These are phyloP conservation scores for Colletotrichum spaethianum DNA, from an alignment of 2,329 filamentous ascomycete genomes.

Conservation along the genomic window DNA sequence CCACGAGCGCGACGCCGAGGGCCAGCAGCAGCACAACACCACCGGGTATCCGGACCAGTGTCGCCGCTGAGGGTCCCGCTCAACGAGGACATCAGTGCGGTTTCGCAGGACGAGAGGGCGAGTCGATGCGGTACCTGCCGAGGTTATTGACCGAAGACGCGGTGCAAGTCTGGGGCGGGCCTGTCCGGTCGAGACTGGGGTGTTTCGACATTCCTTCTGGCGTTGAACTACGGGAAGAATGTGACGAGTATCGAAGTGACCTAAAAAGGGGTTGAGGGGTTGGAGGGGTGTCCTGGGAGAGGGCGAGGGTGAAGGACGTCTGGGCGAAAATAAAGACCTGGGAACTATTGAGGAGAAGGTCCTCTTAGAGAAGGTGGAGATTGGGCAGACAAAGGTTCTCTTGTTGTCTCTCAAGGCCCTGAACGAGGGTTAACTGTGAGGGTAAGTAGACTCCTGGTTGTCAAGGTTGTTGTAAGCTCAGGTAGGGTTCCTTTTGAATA, in stretches of 20 bases:
- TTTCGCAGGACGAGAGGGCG: conserved; percentile 54
- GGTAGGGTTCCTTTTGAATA: no score
- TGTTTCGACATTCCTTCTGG: conserved; percentile 35
- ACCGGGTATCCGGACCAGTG: conserved; percentile 5
- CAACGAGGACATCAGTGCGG: conserved; percentile 44
- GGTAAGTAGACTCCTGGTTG: neutral
- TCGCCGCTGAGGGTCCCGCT: conserved; percentile 39
- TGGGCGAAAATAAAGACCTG: conserved; percentile 19
- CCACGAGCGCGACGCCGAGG: conserved; percentile 8
- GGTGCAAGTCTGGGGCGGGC: conserved; percentile 49
- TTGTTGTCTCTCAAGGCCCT: conserved; percentile 8
- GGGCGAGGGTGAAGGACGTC: conserved; percentile 17
- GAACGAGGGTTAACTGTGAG: no score
- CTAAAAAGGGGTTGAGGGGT: conserved; percentile 10
- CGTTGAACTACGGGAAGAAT: conserved; percentile 40
- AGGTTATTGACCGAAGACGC: conserved; percentile 45
- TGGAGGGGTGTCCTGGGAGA: conserved; percentile 7
- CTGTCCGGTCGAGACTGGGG: conserved; percentile 40
- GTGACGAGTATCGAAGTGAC: conserved; percentile 33
- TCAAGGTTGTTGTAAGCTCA: no score
- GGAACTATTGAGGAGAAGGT: neutral
- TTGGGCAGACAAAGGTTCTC: conserved; percentile 23
- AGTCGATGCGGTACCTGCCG: conserved; percentile 44
- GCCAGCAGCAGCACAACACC: conserved; percentile 19
- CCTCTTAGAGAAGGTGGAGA: neutral